Conservation (phyloP, 352 stramenopile genomes). For the Proteromonas lacertae region DNA sequence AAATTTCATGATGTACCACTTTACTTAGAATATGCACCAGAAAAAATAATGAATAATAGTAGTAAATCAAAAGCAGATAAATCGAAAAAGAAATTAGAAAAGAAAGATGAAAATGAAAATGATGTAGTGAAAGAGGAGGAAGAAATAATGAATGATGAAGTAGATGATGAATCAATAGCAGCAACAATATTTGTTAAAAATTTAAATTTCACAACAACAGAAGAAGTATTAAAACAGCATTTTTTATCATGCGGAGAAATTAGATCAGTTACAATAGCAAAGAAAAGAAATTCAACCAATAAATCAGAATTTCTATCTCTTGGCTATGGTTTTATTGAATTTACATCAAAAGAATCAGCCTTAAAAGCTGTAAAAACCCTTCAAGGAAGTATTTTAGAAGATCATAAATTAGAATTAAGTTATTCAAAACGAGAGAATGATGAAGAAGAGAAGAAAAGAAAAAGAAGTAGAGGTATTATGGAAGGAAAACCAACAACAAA, state of each 20-base stretch:
- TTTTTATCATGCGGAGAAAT: conserved; percentile 21
- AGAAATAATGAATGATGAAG: conserved; percentile 13
- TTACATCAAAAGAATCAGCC: conserved; percentile 34
- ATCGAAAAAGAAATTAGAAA: background rate
- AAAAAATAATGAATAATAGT: conserved; percentile 6
- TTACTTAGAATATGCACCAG: conserved; percentile 87
- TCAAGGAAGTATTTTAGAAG: conserved; percentile 51
- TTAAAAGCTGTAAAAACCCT: conserved; percentile 29
- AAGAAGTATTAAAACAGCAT: conserved; percentile 27
- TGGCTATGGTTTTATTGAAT: conserved; percentile 98
- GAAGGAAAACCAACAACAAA: conserved; percentile 34
- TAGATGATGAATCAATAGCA: conserved; percentile 18
- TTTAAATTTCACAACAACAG: conserved; percentile 77
- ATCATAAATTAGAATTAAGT: conserved; percentile 65
- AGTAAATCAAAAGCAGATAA: background rate
- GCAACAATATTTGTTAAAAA: conserved; percentile 89
- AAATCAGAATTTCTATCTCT: conserved; percentile 76
- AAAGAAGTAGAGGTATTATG: conserved; percentile 9
- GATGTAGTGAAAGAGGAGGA: conserved; percentile 4
- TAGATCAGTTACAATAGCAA: conserved; percentile 39
- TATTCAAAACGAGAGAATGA: conserved; percentile 46
- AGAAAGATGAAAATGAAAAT: conserved; percentile 3
- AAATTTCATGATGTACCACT: conserved; percentile 87
- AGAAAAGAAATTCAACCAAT: conserved; percentile 21
- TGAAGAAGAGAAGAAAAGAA: conserved; percentile 14